These are phyloP conservation scores for Sclerotinia minor DNA, from an alignment of 2,329 filamentous ascomycete genomes.

Conservation along the genomic window DNA sequence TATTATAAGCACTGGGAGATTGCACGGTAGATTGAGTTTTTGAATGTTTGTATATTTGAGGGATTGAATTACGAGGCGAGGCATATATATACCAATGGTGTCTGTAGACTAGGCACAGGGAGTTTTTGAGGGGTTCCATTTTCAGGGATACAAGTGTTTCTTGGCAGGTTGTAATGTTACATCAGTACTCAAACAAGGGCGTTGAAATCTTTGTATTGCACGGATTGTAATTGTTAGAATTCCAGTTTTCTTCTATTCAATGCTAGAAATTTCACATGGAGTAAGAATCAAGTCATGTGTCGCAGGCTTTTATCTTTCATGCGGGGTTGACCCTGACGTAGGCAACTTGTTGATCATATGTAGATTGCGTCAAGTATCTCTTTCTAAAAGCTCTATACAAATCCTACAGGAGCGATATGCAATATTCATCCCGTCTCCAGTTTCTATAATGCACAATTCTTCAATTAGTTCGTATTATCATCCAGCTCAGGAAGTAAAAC, in stretches of 20 bases:
- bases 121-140: conserved; percentile 24
- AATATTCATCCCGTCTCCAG: neutral
- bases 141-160: conserved; percentile 26
- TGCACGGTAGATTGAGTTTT: conserved; percentile 9
- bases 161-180: conserved; percentile 13
- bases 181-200: conserved; percentile 14
- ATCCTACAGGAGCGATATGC: neutral
- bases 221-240: conserved; percentile 1
- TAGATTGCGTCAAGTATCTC: neutral
- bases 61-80: conserved; percentile 24
- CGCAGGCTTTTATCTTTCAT: too few relatives aligned
- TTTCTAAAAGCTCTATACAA: neutral
- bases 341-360: neutral
- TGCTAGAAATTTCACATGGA: conserved; percentile 11
- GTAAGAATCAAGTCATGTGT: neutral
- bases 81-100: conserved; percentile 30
- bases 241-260: neutral
- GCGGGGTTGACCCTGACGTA: neutral
- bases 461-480: neutral
- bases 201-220: conserved; percentile 17
- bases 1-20: conserved; percentile 33
- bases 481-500: conserved; percentile 45
- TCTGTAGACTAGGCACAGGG: conserved; percentile 16
- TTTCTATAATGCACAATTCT: neutral
- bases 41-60: conserved; percentile 31